These are phyloP conservation scores for Salix exigua DNA, from an alignment of 345 rosid genomes.

Conservation along the genomic window DNA sequence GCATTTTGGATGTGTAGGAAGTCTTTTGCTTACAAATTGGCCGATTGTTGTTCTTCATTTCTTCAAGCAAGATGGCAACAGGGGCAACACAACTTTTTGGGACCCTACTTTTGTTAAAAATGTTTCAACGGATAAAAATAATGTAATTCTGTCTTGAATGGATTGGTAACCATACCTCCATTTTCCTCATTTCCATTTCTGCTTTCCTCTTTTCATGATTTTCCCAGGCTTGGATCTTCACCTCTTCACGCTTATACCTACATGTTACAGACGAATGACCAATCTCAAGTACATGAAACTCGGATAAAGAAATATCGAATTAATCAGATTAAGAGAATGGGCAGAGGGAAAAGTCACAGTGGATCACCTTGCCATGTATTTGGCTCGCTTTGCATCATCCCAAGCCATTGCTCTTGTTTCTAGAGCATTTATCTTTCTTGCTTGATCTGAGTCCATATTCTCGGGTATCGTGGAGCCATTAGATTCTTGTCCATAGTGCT, in stretches of 20 bases:
- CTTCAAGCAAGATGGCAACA: not conserved
- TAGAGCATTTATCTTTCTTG: conserved; percentile 43
- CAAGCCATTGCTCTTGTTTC: conserved; percentile 79
- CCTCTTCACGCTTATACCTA: conserved; percentile 90
- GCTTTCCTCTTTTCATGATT: conserved; percentile 92
- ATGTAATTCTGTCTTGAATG: not conserved
- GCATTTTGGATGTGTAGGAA: not conserved
- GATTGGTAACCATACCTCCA: conserved; percentile 52
- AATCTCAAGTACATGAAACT: conserved; percentile 4
- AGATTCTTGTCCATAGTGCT: conserved; percentile 16
- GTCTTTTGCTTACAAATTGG: not conserved
- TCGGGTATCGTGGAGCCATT: conserved; percentile 17
- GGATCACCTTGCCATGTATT: conserved; percentile 76
- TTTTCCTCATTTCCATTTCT: conserved; percentile 87
- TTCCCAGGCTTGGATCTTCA: conserved; percentile 95
- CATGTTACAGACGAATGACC: not conserved
- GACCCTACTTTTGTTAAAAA: not conserved
- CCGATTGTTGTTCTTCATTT: conserved; percentile 5
- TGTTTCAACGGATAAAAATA: conserved; percentile 1
- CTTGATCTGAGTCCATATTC: conserved; percentile 25
- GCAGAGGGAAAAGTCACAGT: not conserved
- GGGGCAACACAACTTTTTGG: not conserved
- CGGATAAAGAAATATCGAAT: not conserved
- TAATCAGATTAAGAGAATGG: not conserved
- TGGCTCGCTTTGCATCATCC: conserved; percentile 94